Evolutionary conservation across 2,329 filamentous ascomycete genomes (phyloP).

Genomic region (Purpureocillium lavendulum): DNA sequence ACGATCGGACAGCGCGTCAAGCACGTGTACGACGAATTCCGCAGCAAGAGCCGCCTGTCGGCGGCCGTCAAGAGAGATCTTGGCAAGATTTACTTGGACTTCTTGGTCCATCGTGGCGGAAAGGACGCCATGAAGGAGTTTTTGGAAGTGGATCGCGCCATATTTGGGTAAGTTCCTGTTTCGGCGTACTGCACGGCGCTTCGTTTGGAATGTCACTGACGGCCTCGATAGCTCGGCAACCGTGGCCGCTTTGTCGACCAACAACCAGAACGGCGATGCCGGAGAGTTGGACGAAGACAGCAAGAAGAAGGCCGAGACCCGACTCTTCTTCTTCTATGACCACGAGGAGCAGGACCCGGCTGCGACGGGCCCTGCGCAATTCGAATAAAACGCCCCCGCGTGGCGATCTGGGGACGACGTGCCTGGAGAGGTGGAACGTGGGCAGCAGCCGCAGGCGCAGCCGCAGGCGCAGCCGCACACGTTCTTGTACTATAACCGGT

Average conservation of each 20-base stretch:
- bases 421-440: background rate
- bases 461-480: background rate
- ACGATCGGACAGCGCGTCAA: slow-evolving; percentile 68
- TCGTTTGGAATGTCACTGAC: slow-evolving; percentile 2
- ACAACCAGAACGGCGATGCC: slow-evolving; percentile 31
- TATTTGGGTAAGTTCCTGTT: slow-evolving; percentile 61
- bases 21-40: slow-evolving; percentile 68
- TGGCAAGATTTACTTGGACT: slow-evolving; percentile 70
- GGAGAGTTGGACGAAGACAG: slow-evolving; percentile 43
- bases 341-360: slow-evolving; percentile 36
- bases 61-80: slow-evolving; percentile 63
- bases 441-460: background rate
- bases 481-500: slow-evolving; percentile 7
- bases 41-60: slow-evolving; percentile 63
- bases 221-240: slow-evolving; percentile 12
- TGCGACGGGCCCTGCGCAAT: slow-evolving; percentile 41
- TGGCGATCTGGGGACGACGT: background rate
- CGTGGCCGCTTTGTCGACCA: slow-evolving; percentile 10
- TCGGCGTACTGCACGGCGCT: background rate
- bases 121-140: slow-evolving; percentile 83
- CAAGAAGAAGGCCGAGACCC: slow-evolving; percentile 40
- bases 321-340: slow-evolving; percentile 44
- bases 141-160: slow-evolving; percentile 71
- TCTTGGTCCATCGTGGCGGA: slow-evolving; percentile 73
- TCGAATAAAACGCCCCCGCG: slow-evolving; percentile 29